phyloP scores from a whole-genome alignment of 495 filamentous ascomycete species.

The Elaphomyces granulatus region DNA sequence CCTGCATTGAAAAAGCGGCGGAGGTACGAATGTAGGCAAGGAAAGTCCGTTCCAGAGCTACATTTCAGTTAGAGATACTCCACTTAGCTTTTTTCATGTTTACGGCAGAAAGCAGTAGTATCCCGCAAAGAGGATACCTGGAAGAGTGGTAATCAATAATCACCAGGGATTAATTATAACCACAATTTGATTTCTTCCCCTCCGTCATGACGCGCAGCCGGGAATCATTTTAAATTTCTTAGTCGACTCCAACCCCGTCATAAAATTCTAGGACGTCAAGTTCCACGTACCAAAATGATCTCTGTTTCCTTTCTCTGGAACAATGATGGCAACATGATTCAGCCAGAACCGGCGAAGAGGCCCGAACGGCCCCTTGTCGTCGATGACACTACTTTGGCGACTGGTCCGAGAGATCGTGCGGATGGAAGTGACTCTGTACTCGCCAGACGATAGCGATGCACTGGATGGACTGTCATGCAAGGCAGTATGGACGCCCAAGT shows the following conservation, averaged over 20 bases:
- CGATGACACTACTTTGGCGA: too few relatives aligned
- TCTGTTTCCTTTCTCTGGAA: conserved; percentile 30
- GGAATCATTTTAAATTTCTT: too few relatives aligned
- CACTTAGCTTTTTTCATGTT: neutral
- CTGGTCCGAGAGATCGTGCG: conserved; percentile 5
- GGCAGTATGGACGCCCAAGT: too few relatives aligned
- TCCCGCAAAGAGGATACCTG: neutral
- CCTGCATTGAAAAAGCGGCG: conserved; percentile 49
- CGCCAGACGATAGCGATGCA: conserved; percentile 23
- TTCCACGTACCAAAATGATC: conserved; percentile 29
- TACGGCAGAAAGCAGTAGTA: neutral
- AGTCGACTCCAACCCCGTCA: too few relatives aligned
- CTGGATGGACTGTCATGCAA: too few relatives aligned
- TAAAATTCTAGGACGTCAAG: neutral
- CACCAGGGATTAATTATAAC: neutral
- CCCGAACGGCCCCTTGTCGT: conserved; percentile 13
- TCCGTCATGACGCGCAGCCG: neutral
- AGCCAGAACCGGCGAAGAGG: conserved; percentile 24
- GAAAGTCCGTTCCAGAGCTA: conserved; percentile 69
- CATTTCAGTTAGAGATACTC: neutral
- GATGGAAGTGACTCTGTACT: conserved; percentile 18
- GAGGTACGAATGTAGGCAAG: conserved; percentile 66
- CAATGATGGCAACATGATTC: conserved; percentile 26
- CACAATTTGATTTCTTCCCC: neutral
- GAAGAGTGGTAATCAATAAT: neutral